A percentile compares a stretch with the other conserved stretches of the same genome.
These are phyloP conservation scores for Talaromyces rugulosus DNA, from an alignment of 2,329 filamentous ascomycete genomes.

Conservation along the genomic window DNA sequence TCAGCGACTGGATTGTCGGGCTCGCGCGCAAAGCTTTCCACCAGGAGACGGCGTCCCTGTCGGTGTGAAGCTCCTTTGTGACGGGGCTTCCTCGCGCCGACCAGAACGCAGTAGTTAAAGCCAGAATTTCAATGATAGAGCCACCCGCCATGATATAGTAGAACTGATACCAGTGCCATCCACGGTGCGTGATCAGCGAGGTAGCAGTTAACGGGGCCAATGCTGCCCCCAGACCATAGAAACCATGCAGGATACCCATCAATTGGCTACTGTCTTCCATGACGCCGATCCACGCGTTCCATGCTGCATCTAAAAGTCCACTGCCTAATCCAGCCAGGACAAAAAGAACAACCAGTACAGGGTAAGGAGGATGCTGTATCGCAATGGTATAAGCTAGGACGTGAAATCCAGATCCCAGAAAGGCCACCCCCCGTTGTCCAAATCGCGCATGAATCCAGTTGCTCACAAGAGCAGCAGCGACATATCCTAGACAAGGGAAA, in stretches of 20 bases:
- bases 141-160: slow-evolving; percentile 67
- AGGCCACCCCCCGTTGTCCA: slow-evolving; percentile 69
- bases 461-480: slow-evolving; percentile 42
- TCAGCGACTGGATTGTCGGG: slow-evolving; percentile 22
- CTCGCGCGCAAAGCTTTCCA: background rate
- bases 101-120: background rate
- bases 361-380: slow-evolving; percentile 38
- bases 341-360: slow-evolving; percentile 37
- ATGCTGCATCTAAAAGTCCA: slow-evolving; percentile 47
- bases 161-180: slow-evolving; percentile 65
- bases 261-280: slow-evolving; percentile 72
- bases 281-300: slow-evolving; percentile 63
- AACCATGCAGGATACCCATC: slow-evolving; percentile 67
- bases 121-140: background rate
- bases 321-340: slow-evolving; percentile 41
- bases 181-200: slow-evolving; percentile 59
- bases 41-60: background rate
- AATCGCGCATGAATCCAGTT: slow-evolving; percentile 38
- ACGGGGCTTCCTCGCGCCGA: background rate
- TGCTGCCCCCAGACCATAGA: slow-evolving; percentile 68
- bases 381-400: slow-evolving; percentile 35
- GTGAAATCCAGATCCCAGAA: slow-evolving; percentile 54
- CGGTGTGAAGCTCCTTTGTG: background rate
- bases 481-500: slow-evolving; percentile 46
- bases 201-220: slow-evolving; percentile 68